Base-by-base conservation (phyloP, 169 alveolate genomes). In the Theileria equi region DNA sequence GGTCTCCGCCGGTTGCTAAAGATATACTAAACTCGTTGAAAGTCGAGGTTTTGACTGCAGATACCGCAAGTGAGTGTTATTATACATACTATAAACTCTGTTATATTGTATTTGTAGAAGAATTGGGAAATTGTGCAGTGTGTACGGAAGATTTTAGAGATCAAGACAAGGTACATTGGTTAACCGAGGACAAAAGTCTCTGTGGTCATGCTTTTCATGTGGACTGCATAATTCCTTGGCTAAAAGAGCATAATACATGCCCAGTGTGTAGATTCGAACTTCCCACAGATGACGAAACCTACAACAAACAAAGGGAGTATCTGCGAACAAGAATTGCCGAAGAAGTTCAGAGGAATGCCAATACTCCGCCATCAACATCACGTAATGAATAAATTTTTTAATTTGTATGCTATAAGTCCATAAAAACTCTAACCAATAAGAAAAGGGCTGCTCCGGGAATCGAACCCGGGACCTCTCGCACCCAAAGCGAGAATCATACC, bases 391-490 rank as follows among this genome's bases (percentile, higher is more conserved):
- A 19, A 16, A 53, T 16, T 44, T 5, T 5, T 21, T 44, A 5
- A 3, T 21, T 44, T 44, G 19, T 4, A 3, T 4, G 19, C 3
- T 44, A 23, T 10, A 1, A 21, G 3, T 5, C 8, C 41, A n/a
- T n/a, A n/a, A n/a, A n/a, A n/a, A n/a, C n/a, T n/a, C n/a, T n/a
- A n/a, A n/a, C n/a, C n/a, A 38, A 3, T 10, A 17, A 29, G 57
- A 74, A 38, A 64, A 8, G 93, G 86, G 93, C 93, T 80, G 90
- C 87, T 93, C 98, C 98, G 98, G 98, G 98, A 94, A 93, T 95
- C 95, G 98, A 95, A 95, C 98, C 98, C 98, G 98, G 98, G 98
- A 93, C 98, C 97, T 93, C 98, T 90, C 94, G 98, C 95, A 95
- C 98, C 98, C 98, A 92, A 95, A 95, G 95, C 98, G 94, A 91